Conservation (phyloP, 306 rosid genomes). For the Begonia peltatifolia region DNA sequence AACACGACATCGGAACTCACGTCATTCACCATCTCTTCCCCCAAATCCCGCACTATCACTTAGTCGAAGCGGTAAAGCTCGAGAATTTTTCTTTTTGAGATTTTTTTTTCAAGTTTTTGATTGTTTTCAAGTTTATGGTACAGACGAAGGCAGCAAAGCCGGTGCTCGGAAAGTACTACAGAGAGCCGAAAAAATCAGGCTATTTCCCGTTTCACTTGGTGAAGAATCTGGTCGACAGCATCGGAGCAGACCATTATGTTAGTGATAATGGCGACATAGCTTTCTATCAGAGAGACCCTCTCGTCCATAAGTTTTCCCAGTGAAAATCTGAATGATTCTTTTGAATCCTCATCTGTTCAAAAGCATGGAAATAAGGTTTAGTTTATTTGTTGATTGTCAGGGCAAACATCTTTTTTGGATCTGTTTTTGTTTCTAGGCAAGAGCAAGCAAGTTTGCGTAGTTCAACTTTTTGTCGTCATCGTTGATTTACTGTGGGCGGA, state of each 20-base stretch:
- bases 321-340: slow-evolving; percentile 28
- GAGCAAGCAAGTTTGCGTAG: too few relatives aligned
- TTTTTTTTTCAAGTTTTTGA: neutral
- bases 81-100: too few relatives aligned
- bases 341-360: too few relatives aligned
- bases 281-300: slow-evolving; percentile 53
- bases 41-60: slow-evolving; percentile 91
- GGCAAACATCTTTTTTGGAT: too few relatives aligned
- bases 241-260: slow-evolving; percentile 68
- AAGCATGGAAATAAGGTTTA: too few relatives aligned
- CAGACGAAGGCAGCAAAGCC: slow-evolving; percentile 70
- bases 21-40: slow-evolving; percentile 97
- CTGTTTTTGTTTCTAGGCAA: too few relatives aligned
- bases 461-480: too few relatives aligned
- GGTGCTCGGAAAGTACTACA: slow-evolving; percentile 71
- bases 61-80: slow-evolving; percentile 62
- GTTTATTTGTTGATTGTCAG: too few relatives aligned
- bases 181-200: slow-evolving; percentile 84
- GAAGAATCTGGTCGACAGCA: slow-evolving; percentile 43
- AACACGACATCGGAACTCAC: slow-evolving; percentile 98
- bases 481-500: too few relatives aligned
- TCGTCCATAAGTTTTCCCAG: slow-evolving; percentile 18
- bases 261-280: slow-evolving; percentile 61
- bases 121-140: neutral
- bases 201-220: slow-evolving; percentile 58